These are phyloP conservation scores for Silene vulgaris DNA, from an alignment of 179 eudicot species.

Conservation along the genomic window DNA sequence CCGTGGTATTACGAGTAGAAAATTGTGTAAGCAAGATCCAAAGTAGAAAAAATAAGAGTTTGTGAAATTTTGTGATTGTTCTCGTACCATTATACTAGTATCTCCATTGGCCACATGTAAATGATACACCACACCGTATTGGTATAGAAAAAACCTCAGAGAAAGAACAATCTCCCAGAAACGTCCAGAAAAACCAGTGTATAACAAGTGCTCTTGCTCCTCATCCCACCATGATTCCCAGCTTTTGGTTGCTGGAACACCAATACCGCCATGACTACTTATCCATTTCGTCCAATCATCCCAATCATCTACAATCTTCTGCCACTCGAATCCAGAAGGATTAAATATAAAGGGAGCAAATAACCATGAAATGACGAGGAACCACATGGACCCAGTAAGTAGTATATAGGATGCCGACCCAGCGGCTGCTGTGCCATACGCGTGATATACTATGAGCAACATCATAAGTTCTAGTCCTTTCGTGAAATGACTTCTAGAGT, in stretches of 20 bases:
- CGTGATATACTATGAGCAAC: conserved; percentile 60
- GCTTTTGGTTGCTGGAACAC: conserved; percentile 86
- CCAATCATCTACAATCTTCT: conserved; percentile 89
- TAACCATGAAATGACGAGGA: conserved; percentile 71
- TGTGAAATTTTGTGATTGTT: not conserved
- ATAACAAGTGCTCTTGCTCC: conserved; percentile 82
- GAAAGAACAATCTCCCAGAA: conserved; percentile 70
- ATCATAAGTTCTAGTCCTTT: conserved; percentile 73
- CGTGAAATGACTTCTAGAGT: conserved; percentile 92
- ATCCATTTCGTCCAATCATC: conserved; percentile 97
- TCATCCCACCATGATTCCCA: conserved; percentile 99
- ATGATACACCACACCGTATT: conserved; percentile 91
- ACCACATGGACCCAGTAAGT: conserved; percentile 79
- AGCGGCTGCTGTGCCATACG: conserved; percentile 42
- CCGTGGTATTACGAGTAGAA: too few species aligned
- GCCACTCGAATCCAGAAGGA: conserved; percentile 99
- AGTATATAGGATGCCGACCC: conserved; percentile 40
- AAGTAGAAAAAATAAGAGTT: conserved; percentile 3
- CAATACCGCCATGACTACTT: conserved; percentile 75
- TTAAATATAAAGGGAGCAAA: conserved; percentile 90
- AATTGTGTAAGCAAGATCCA: conserved; percentile 10
- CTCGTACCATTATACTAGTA: conserved; percentile 59
- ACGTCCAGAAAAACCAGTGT: conserved; percentile 62
- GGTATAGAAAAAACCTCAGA: conserved; percentile 72
- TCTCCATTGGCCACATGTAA: conserved; percentile 61